Percentiles rank a stretch among this genome's conserved stretches.
These are phyloP conservation scores for Penicillium dipodomyicola DNA, from an alignment of 495 filamentous ascomycete species.

Conservation along the genomic window DNA sequence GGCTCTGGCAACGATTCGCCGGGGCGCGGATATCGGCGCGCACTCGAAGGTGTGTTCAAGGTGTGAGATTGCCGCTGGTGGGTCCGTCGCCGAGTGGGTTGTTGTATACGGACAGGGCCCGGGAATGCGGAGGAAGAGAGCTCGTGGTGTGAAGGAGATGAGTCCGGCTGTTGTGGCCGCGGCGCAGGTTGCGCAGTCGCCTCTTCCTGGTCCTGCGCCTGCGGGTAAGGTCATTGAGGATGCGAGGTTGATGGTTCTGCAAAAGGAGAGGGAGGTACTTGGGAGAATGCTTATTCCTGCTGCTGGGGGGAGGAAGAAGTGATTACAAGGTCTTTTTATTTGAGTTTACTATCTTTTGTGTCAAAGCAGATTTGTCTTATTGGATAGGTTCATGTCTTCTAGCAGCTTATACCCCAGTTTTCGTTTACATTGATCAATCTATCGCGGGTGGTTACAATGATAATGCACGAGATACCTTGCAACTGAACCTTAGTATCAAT, in stretches of 20 bases:
- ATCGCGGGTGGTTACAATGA: not conserved
- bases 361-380: not conserved
- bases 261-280: conserved; percentile 45
- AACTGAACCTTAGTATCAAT: not conserved
- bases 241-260: conserved; percentile 45
- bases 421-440: not conserved
- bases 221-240: conserved; percentile 44
- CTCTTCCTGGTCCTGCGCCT: conserved; percentile 25
- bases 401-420: conserved; percentile 9
- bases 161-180: conserved; percentile 26
- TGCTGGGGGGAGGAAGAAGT: conserved; percentile 33
- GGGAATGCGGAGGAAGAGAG: conserved; percentile 36
- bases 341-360: not conserved
- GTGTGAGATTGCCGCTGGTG: conserved; percentile 32
- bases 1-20: conserved; percentile 29
- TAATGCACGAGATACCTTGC: not conserved
- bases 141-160: conserved; percentile 22
- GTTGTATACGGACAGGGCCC: conserved; percentile 44
- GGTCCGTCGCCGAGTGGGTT: conserved; percentile 37
- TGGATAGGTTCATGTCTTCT: not conserved
- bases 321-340: conserved; percentile 2
- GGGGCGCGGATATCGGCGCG: conserved; percentile 35
- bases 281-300: conserved; percentile 38
- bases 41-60: conserved; percentile 44
- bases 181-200: conserved; percentile 20